Evolutionary conservation across 2,329 filamentous ascomycete species (phyloP), one percentile per base, ranked within the genome.

Genomic region (Canariomyces notabilis): DNA sequence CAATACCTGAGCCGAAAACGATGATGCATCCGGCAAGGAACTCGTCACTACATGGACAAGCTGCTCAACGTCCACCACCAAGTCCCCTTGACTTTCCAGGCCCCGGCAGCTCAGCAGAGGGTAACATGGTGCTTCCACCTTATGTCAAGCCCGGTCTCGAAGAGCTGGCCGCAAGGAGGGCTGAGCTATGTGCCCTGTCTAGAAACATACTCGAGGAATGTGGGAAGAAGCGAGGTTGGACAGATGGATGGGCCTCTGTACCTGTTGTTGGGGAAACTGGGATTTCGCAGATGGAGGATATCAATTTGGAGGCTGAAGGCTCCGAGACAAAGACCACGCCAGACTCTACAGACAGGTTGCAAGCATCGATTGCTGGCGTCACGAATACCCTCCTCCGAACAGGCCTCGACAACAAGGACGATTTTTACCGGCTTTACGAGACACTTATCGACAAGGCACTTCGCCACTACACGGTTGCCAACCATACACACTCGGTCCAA

Each of bases 361-460:
- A 39, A 26, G 32, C 57, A 0, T 64, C 66, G 1, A 54, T 69
- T 0, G 62, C 65, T 9, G 80, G 80, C 3, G 67, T 85, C 35
- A 68, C 74, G 7, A 75, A 77, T 39, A 70, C 74, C 22, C 69
- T 82, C 1, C 68, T 90, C 2, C 74, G 72, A 19, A 75, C 77
- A 2, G 83, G 83, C 0, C 67, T 87, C 2, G 74, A 77, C 50
- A 82, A 76, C 23, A 69, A 72, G 45, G 77, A 79, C 14, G 77
- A 80, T 39, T 90, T 86, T 55, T 83, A 83, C 52, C 71, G 73
- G 6, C 69, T 83, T 1, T 87, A 84, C 57, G 81, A 91, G 60
- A 82, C 80, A 8, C 72, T 96, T n/a, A 95, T 88, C 6, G 85
- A 93, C 57, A 83, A 87, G 51, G 83, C 90, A 3, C 78, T 94